Evolutionary conservation across 179 eudicot species (phyloP).

Genomic region (Spergularia azorica): DNA sequence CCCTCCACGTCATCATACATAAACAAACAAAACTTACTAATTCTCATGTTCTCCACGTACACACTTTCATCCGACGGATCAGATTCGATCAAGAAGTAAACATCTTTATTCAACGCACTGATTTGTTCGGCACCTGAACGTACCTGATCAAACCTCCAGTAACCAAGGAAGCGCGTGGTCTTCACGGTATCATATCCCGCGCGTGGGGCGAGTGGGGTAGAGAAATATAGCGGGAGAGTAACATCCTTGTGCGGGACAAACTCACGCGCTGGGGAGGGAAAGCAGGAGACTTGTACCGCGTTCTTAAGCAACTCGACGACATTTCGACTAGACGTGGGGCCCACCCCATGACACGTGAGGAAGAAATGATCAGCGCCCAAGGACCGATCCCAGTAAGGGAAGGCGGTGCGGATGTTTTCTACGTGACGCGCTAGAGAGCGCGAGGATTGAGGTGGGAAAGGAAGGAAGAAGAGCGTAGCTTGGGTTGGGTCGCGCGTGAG

Average conservation of each 20-base stretch:
- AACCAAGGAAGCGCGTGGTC: slow-evolving; percentile 32
- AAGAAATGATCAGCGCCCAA: slow-evolving; percentile 91
- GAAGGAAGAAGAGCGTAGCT: slow-evolving; percentile 82
- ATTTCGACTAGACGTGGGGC: slow-evolving; percentile 52
- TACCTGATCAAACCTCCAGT: slow-evolving; percentile 26
- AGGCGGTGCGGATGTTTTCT: slow-evolving; percentile 35
- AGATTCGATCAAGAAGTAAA: slow-evolving; percentile 45
- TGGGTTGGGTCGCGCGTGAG: slow-evolving; percentile 51
- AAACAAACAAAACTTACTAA: slow-evolving; percentile 63
- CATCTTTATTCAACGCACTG: slow-evolving; percentile 34
- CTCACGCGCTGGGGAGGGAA: slow-evolving; percentile 53
- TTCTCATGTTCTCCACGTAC: background rate
- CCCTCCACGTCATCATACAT: slow-evolving; percentile 37
- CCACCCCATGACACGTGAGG: slow-evolving; percentile 57
- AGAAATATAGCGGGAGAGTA: slow-evolving; percentile 39
- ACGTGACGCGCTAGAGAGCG: slow-evolving; percentile 62
- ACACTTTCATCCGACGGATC: slow-evolving; percentile 34
- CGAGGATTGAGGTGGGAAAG: slow-evolving; percentile 48
- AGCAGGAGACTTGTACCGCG: slow-evolving; percentile 58
- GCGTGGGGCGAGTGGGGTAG: background rate
- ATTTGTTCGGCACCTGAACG: slow-evolving; percentile 25
- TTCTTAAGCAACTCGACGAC: slow-evolving; percentile 76
- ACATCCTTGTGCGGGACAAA: slow-evolving; percentile 86
- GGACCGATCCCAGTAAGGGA: slow-evolving; percentile 77
- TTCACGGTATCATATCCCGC: background rate